phyloP scores from a whole-genome alignment of 1,139 yeast genomes.

The Arxiozyma bovina region DNA sequence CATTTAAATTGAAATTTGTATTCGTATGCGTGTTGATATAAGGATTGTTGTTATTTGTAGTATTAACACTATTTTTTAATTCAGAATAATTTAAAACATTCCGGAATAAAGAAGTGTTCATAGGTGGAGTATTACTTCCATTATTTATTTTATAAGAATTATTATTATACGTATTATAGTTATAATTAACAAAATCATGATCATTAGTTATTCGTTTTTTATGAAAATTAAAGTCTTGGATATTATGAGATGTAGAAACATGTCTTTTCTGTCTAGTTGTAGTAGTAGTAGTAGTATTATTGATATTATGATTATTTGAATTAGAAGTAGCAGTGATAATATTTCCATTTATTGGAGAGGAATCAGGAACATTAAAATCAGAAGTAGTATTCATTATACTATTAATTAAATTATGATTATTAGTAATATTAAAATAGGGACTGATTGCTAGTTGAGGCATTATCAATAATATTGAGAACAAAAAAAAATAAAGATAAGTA shows the following conservation, averaged over 20 bases:
- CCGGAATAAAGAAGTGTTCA: slow-evolving; percentile 7
- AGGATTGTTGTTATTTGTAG: not conserved
- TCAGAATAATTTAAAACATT: slow-evolving; percentile 6
- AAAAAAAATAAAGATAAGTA: not conserved
- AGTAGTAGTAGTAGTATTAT: not conserved
- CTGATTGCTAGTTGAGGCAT: slow-evolving; percentile 8
- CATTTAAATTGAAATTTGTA: not conserved
- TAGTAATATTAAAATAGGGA: slow-evolving; percentile 1
- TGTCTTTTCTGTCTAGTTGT: slow-evolving; percentile 27
- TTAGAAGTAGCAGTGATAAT: not conserved
- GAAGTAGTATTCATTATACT: not conserved
- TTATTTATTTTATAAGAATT: not conserved
- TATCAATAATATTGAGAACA: not conserved
- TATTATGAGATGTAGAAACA: slow-evolving; percentile 27
- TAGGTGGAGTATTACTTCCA: not conserved
- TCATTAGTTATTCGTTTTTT: slow-evolving; percentile 24
- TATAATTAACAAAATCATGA: slow-evolving; percentile 5
- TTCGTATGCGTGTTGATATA: not conserved
- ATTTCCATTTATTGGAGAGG: slow-evolving; percentile 3
- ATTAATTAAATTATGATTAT: slow-evolving; percentile 1
- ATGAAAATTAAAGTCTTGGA: slow-evolving; percentile 12
- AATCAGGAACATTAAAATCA: not conserved
- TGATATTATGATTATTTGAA: not conserved
- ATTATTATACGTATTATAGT: not conserved
- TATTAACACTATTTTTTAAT: not conserved